phyloP scores from a whole-genome alignment of 108 stramenopile genomes.

The Cylindrotheca closterium region DNA sequence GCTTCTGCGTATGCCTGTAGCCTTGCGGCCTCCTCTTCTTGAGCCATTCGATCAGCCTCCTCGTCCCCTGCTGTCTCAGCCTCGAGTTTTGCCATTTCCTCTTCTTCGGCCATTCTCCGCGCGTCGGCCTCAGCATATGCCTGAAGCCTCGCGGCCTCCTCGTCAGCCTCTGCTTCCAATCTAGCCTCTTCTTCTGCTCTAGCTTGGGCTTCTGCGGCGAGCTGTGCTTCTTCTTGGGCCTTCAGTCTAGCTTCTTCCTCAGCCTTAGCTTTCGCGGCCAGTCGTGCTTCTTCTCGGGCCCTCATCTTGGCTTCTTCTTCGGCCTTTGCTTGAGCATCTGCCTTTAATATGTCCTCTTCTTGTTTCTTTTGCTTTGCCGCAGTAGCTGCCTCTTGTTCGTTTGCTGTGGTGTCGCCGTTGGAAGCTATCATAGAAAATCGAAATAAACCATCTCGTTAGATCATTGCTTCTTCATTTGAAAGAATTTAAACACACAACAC shows the following conservation, averaged over 20 bases:
- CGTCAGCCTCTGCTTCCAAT: neutral
- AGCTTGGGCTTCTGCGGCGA: neutral
- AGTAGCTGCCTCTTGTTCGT: neutral
- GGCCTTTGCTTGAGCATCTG: no score
- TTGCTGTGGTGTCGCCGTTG: neutral
- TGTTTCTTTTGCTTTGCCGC: no score
- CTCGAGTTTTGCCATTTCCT: neutral
- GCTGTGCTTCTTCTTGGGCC: neutral
- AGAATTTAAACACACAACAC: no score
- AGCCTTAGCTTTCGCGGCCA: neutral
- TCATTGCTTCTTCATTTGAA: no score
- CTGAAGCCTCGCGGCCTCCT: neutral
- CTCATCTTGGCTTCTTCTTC: neutral
- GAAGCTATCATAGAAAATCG: neutral
- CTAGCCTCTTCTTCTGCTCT: neutral
- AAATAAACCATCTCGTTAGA: neutral
- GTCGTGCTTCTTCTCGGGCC: neutral
- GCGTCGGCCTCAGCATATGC: neutral
- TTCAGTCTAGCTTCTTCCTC: neutral
- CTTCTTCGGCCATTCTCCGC: neutral
- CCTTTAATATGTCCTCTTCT: no score
- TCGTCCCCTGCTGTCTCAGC: neutral
- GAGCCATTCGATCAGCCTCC: neutral
- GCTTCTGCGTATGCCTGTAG: neutral
- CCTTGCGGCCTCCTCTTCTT: neutral